Base-by-base conservation (phyloP, 2,329 filamentous ascomycete species). In the Nemania sp. region DNA sequence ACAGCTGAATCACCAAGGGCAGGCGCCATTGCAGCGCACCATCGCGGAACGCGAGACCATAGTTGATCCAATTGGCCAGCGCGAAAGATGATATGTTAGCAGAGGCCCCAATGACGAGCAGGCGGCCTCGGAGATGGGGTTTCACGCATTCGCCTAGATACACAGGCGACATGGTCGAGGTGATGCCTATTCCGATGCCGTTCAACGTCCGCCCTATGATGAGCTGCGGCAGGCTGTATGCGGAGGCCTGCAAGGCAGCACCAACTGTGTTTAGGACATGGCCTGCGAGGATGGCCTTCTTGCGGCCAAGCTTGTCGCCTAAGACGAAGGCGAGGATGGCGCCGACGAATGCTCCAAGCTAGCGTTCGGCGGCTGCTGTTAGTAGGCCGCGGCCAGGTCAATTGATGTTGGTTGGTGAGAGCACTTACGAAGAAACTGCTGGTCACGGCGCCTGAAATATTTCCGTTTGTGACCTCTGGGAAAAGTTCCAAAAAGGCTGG, bases 291-390 rank as follows among this genome's bases (percentile, higher is more conserved):
- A 92, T 92, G 1, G 90, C 92, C 77, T 82, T 82, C 77, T 90
- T 88, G 72, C 93, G 87, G 51, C 93, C 92, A 1, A 93, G 79
- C 64, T 77, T 82, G 77, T 94, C 89, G 70, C 89, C 89, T 41
- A 81, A 73, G 1, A 87, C 85, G 67, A 92, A 92, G 45, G 89
- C 92, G 41, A 88, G 80, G 35, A 82, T 82, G 27, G 91, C 89
- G 8, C 91, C 92, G 70, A 91, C 86, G 80, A 93, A 93, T 24
- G 92, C 92, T n/a, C 86, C 86, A 43, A 77, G 66, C 75, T 77
- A 24, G n/a, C 35, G 51, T 35, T 32, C 20, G 24, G 54, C 6
- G 13, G 54, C 55, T 24, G 20, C 13, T 29, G 13, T 68, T 35
- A 62, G 47, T 5, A 13, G 13, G 27, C 38, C 24, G 4, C 6